Conservation (phyloP, 2,329 filamentous ascomycete species). For the Pseudomassariella vexata region DNA sequence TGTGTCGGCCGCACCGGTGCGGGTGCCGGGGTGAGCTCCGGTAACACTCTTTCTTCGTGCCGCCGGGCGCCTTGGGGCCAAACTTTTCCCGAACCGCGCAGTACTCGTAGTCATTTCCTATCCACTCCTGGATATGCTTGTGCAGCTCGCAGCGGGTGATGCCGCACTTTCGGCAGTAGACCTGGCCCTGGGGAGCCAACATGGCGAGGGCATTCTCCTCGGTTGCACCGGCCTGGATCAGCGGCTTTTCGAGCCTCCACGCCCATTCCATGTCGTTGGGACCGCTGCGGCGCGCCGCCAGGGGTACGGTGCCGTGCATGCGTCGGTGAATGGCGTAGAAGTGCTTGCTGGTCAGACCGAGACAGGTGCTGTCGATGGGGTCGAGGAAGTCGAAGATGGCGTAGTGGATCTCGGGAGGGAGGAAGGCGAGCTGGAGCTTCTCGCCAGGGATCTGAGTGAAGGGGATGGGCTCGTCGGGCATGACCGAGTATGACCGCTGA, state of each 20-base stretch:
- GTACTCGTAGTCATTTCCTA: conserved; percentile 52
- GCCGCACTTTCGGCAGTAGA: conserved; percentile 58
- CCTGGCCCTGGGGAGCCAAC: conserved; percentile 51
- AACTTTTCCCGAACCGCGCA: conserved; percentile 55
- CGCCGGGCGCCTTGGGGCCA: conserved; percentile 39
- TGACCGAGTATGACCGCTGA: conserved; percentile 55
- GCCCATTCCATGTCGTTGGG: conserved; percentile 61
- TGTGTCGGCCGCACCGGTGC: conserved; percentile 52
- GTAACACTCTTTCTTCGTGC: conserved; percentile 47
- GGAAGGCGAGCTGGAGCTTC: conserved; percentile 40
- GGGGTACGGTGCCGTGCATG: conserved; percentile 49
- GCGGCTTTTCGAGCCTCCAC: conserved; percentile 50
- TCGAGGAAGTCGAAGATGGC: conserved; percentile 57
- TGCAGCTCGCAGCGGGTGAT: conserved; percentile 57
- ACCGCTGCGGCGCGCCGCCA: conserved; percentile 50
- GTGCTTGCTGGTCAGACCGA: conserved; percentile 52
- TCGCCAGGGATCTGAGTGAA: conserved; percentile 41
- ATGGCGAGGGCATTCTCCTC: conserved; percentile 30
- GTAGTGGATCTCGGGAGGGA: conserved; percentile 56
- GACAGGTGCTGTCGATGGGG: conserved; percentile 57
- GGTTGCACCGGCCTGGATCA: conserved; percentile 16
- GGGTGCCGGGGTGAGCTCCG: conserved; percentile 55
- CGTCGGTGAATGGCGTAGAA: conserved; percentile 54
- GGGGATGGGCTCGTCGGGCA: conserved; percentile 50
- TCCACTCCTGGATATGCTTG: conserved; percentile 55